A percentile compares a stretch with the other conserved stretches of the same genome.
Conservation (phyloP, 2,329 filamentous ascomycete genomes). For the Ophiostoma montium region DNA sequence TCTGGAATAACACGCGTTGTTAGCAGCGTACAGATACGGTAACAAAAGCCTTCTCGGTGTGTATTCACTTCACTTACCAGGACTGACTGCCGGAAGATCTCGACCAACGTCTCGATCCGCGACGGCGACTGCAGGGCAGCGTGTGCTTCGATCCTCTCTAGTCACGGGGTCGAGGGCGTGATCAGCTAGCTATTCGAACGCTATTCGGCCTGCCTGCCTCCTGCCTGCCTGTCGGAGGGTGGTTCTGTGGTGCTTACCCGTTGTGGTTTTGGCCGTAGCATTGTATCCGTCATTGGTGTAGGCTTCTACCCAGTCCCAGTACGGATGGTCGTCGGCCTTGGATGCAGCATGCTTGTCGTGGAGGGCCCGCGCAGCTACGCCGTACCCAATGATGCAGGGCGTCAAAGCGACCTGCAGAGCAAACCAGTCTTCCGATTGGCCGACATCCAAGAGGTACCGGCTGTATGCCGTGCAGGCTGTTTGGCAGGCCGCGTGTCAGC, state of each 20-base stretch:
- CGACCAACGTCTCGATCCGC: constrained; percentile 67
- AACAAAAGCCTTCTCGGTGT: no score
- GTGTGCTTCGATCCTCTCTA: constrained; percentile 49
- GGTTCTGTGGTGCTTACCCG: constrained; percentile 31
- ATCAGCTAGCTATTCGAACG: no score
- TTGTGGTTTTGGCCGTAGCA: constrained; percentile 55
- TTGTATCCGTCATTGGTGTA: constrained; percentile 72
- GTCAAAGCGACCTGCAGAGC: constrained; percentile 73
- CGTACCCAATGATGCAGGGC: constrained; percentile 84
- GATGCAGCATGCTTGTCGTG: constrained; percentile 44
- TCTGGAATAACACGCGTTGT: no score
- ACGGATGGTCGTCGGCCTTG: constrained; percentile 51
- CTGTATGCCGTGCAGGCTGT: constrained; percentile 29
- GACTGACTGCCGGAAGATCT: constrained; percentile 78
- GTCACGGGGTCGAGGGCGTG: constrained; percentile 16
- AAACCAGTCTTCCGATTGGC: constrained; percentile 76
- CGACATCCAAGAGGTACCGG: constrained; percentile 60
- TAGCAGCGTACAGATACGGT: no score
- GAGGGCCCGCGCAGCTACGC: constrained; percentile 60
- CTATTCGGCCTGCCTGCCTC: no score
- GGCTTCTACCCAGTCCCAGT: constrained; percentile 85
- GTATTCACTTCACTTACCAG: constrained; percentile 52
- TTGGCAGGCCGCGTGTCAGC: not conserved
- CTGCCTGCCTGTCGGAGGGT: no score
- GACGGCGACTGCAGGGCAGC: constrained; percentile 57